Evolutionary conservation across 305 asterid genomes (phyloP).

Genomic region (Plantago coronopus): DNA sequence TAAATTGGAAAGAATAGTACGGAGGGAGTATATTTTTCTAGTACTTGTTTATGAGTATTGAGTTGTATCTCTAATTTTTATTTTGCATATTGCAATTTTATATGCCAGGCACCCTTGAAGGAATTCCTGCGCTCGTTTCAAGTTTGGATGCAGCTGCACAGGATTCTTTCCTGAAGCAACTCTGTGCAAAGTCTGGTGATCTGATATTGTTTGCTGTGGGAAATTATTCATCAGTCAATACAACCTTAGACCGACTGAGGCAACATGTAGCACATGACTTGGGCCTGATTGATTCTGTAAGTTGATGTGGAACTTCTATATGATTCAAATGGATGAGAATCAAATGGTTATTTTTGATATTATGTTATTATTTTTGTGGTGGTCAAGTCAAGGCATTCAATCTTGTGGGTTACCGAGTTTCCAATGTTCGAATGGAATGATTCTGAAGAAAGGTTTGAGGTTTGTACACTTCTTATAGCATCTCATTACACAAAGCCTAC

Average conservation of each 20-base stretch:
- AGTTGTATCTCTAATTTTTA: constrained; percentile 12
- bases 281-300: constrained; percentile 77
- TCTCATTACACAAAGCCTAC: too few species aligned
- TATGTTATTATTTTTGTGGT: constrained; percentile 18
- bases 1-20: too few species aligned
- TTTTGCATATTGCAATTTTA: constrained; percentile 17
- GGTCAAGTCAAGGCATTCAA: constrained; percentile 72
- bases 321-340: constrained; percentile 9
- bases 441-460: constrained; percentile 88
- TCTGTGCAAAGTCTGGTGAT: constrained; percentile 76
- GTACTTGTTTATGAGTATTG: constrained; percentile 4
- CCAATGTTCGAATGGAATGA: constrained; percentile 99
- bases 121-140: constrained; percentile 73
- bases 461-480: constrained; percentile 28
- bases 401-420: constrained; percentile 97
- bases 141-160: constrained; percentile 51
- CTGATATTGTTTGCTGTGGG: constrained; percentile 95
- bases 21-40: neutral
- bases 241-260: constrained; percentile 72
- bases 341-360: constrained; percentile 9
- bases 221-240: constrained; percentile 61
- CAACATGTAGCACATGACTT: constrained; percentile 61
- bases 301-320: constrained; percentile 22
- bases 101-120: constrained; percentile 74
- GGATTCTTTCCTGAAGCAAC: constrained; percentile 45